A percentile compares a stretch with the other conserved stretches of the same genome.
These are phyloP conservation scores for Sisymbrium altissimum DNA, from an alignment of 345 rosid species.

Conservation along the genomic window DNA sequence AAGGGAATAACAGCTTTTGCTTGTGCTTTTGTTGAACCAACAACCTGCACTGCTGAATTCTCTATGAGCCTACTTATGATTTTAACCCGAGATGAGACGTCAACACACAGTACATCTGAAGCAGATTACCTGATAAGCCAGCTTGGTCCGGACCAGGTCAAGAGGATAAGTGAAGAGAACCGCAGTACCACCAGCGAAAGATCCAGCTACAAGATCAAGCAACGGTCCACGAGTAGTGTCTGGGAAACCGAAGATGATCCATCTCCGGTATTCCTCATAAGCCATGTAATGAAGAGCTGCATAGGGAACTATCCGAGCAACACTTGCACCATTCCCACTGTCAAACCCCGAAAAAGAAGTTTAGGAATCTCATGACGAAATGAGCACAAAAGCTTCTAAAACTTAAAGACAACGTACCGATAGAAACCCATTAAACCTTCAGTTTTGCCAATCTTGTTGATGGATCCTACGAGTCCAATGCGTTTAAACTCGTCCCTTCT, in stretches of 20 bases:
- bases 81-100: neutral
- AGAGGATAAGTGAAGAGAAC: slow-evolving; percentile 92
- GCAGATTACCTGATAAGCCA: slow-evolving; percentile 80
- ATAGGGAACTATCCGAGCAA: slow-evolving; percentile 88
- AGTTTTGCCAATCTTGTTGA: slow-evolving; percentile 66
- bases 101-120: neutral
- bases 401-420: slow-evolving; percentile 45
- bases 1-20: slow-evolving; percentile 33
- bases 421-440: slow-evolving; percentile 90
- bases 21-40: slow-evolving; percentile 48
- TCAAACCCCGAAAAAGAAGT: neutral
- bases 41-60: slow-evolving; percentile 52
- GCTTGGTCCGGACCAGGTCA: slow-evolving; percentile 80
- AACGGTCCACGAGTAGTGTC: slow-evolving; percentile 70
- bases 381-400: neutral
- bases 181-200: slow-evolving; percentile 91
- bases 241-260: slow-evolving; percentile 67
- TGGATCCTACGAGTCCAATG: slow-evolving; percentile 64
- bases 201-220: slow-evolving; percentile 92
- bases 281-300: slow-evolving; percentile 97
- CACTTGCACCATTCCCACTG: slow-evolving; percentile 95
- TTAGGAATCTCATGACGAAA: neutral
- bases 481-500: slow-evolving; percentile 77
- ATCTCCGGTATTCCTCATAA: slow-evolving; percentile 87
- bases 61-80: slow-evolving; percentile 11